Evolutionary conservation across 176 grass and related monocot genomes (phyloP).

Genomic region (Lolium rigidum): DNA sequence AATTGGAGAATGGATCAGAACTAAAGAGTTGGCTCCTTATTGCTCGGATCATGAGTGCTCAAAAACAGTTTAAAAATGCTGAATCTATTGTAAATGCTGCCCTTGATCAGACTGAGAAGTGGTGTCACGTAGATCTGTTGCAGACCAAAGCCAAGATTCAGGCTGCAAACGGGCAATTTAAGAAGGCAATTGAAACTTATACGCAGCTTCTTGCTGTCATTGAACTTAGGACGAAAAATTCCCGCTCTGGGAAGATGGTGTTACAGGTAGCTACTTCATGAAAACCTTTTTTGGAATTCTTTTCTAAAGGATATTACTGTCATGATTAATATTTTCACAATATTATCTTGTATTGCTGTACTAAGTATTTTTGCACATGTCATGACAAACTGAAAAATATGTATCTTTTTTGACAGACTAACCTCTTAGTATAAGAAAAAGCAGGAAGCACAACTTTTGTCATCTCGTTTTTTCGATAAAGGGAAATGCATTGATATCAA

Average conservation of each 20-base stretch:
- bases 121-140: slow-evolving; percentile 68
- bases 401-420: neutral
- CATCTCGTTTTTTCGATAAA: neutral
- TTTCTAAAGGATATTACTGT: neutral
- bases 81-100: slow-evolving; percentile 73
- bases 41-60: slow-evolving; percentile 76
- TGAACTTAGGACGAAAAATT: slow-evolving; percentile 64
- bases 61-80: slow-evolving; percentile 76
- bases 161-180: slow-evolving; percentile 58
- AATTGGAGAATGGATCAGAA: slow-evolving; percentile 81
- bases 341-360: neutral
- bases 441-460: neutral
- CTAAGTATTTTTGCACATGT: neutral
- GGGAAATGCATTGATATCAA: too few relatives aligned
- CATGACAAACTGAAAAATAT: neutral
- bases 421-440: neutral
- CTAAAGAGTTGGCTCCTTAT: slow-evolving; percentile 80
- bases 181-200: slow-evolving; percentile 73
- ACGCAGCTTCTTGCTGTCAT: slow-evolving; percentile 81
- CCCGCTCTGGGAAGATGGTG: slow-evolving; percentile 53
- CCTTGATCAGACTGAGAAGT: slow-evolving; percentile 78
- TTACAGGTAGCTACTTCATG: slow-evolving; percentile 60
- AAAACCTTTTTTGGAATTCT: neutral
- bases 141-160: slow-evolving; percentile 88
- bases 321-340: slow-evolving; percentile 22